phyloP scores from a whole-genome alignment of 1,139 yeast genomes.

The Tardiomyces depauwii region DNA sequence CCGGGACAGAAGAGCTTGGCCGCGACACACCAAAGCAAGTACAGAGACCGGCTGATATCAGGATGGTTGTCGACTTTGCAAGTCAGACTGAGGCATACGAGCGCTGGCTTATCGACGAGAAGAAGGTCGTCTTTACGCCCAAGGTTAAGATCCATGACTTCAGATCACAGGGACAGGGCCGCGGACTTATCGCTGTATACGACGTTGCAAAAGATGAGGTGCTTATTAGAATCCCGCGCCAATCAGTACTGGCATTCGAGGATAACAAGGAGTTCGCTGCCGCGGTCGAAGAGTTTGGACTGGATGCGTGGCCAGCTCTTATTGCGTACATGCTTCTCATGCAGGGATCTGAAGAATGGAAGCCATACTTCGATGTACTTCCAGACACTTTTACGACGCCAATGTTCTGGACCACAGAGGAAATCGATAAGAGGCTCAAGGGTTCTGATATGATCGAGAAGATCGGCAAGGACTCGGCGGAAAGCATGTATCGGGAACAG shows the following conservation, averaged over 20 bases:
- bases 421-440: conserved; percentile 34
- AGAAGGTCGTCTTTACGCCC: conserved; percentile 14
- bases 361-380: conserved; percentile 55
- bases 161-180: conserved; percentile 51
- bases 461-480: conserved; percentile 62
- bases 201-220: conserved; percentile 51
- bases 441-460: conserved; percentile 66
- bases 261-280: conserved; percentile 37
- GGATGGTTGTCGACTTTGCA: background rate
- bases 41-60: background rate
- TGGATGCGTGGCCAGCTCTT: conserved; percentile 64
- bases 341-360: conserved; percentile 44
- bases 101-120: background rate
- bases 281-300: conserved; percentile 31
- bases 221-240: conserved; percentile 59
- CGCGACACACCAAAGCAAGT: too few relatives aligned
- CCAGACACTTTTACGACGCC: conserved; percentile 58
- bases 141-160: conserved; percentile 52
- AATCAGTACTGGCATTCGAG: conserved; percentile 41
- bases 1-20: too few relatives aligned
- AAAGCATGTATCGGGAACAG: conserved; percentile 39
- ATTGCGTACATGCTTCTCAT: conserved; percentile 57
- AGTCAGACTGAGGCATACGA: background rate
- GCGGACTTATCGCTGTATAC: conserved; percentile 60
- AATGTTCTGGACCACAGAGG: conserved; percentile 60